phyloP scores from a whole-genome alignment of 2,329 filamentous ascomycete genomes.

The Aspergillus novofumigatus region DNA sequence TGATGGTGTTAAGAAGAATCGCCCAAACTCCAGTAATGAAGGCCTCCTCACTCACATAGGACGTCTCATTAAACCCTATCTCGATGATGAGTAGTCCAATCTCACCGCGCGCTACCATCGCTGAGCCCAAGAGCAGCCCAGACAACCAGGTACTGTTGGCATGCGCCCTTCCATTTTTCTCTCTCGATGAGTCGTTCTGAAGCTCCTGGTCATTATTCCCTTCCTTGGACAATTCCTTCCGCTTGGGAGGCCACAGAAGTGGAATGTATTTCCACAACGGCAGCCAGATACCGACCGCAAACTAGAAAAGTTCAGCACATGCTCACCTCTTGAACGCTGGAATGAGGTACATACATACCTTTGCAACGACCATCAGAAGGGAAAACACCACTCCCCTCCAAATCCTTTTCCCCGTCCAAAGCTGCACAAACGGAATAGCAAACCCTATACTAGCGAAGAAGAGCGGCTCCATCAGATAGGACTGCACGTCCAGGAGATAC shows the following conservation, averaged over 20 bases:
- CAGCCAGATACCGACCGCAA: conserved; percentile 27
- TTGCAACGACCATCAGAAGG: conserved; percentile 27
- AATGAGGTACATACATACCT: conserved; percentile 21
- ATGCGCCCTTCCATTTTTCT: not conserved
- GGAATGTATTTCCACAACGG: conserved; percentile 16
- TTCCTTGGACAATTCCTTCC: not conserved
- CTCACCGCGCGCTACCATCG: conserved; percentile 32
- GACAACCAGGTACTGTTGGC: conserved; percentile 15
- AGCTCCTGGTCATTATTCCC: not conserved
- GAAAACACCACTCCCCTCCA: conserved; percentile 29
- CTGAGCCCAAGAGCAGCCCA: conserved; percentile 25
- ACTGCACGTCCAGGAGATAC: conserved; percentile 34
- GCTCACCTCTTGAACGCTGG: not conserved
- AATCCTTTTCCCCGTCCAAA: conserved; percentile 30
- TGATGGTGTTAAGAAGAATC: conserved; percentile 30
- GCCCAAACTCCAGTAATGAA: conserved; percentile 30
- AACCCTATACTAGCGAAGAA: conserved; percentile 32
- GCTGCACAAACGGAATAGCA: conserved; percentile 28
- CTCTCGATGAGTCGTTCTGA: not conserved
- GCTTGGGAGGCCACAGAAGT: not conserved
- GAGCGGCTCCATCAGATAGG: conserved; percentile 30
- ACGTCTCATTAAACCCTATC: conserved; percentile 29
- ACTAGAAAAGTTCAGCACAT: conserved; percentile 13
- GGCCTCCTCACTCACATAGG: conserved; percentile 38
- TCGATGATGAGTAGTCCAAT: conserved; percentile 32